Conservation (phyloP, 148 eudicot species). For the Heliosperma pusillum region DNA sequence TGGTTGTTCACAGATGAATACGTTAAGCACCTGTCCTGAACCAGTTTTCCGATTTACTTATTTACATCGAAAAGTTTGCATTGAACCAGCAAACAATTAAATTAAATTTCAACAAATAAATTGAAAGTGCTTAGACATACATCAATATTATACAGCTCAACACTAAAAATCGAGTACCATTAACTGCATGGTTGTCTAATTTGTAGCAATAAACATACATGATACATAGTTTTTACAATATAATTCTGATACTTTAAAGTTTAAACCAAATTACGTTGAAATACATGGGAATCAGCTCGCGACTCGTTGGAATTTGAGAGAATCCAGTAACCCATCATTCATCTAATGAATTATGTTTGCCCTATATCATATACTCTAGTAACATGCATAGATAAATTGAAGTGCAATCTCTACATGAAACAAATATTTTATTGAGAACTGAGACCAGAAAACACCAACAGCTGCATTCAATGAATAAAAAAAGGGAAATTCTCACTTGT, state of each 20-base stretch:
- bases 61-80: background rate
- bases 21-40: background rate
- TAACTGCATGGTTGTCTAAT: background rate
- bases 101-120: background rate
- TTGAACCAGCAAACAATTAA: background rate
- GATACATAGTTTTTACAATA: background rate
- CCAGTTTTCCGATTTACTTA: background rate
- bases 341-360: background rate
- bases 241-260: too few relatives aligned
- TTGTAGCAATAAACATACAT: background rate
- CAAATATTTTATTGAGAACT: background rate
- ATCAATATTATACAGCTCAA: background rate
- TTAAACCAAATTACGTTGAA: too few relatives aligned
- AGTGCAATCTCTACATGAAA: background rate
- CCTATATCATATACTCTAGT: background rate
- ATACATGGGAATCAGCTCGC: too few relatives aligned
- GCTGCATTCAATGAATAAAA: background rate
- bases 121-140: too few relatives aligned
- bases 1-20: background rate
- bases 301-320: background rate
- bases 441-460: background rate
- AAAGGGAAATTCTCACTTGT: too few relatives aligned
- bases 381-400: background rate
- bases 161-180: background rate
- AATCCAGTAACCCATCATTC: background rate